phyloP scores from a whole-genome alignment of 306 rosid species.

The Cucurbita maxima region DNA sequence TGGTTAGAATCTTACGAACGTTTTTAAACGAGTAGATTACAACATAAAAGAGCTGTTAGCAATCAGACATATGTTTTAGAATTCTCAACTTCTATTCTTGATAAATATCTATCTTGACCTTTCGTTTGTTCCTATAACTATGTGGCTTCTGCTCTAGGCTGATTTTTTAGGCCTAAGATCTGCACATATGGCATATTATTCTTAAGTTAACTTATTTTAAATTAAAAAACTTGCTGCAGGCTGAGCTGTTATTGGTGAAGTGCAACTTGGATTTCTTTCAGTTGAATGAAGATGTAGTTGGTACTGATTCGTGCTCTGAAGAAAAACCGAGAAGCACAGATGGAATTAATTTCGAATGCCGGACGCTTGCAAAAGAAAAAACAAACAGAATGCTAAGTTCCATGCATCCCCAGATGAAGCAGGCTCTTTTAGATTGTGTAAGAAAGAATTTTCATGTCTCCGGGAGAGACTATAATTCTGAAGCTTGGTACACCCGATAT shows the following conservation, averaged over 20 bases:
- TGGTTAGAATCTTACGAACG: background rate
- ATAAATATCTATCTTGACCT: background rate
- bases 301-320: slow-evolving; percentile 24
- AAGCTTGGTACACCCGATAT: slow-evolving; percentile 26
- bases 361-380: slow-evolving; percentile 23
- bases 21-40: background rate
- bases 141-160: background rate
- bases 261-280: slow-evolving; percentile 51
- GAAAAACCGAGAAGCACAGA: slow-evolving; percentile 15
- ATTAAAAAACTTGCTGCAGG: slow-evolving; percentile 33
- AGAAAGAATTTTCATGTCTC: slow-evolving; percentile 30
- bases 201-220: background rate
- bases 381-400: slow-evolving; percentile 26
- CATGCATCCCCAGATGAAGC: slow-evolving; percentile 39
- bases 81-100: background rate
- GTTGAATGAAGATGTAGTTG: slow-evolving; percentile 28
- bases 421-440: slow-evolving; percentile 45
- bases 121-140: background rate
- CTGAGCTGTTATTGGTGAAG: slow-evolving; percentile 36
- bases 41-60: background rate
- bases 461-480: slow-evolving; percentile 37
- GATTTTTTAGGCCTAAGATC: background rate
- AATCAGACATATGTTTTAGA: background rate
- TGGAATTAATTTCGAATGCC: slow-evolving; percentile 20
- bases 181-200: background rate